Base-by-base conservation (phyloP, 257 asterid species). In the Solanum megistacrolobum region DNA sequence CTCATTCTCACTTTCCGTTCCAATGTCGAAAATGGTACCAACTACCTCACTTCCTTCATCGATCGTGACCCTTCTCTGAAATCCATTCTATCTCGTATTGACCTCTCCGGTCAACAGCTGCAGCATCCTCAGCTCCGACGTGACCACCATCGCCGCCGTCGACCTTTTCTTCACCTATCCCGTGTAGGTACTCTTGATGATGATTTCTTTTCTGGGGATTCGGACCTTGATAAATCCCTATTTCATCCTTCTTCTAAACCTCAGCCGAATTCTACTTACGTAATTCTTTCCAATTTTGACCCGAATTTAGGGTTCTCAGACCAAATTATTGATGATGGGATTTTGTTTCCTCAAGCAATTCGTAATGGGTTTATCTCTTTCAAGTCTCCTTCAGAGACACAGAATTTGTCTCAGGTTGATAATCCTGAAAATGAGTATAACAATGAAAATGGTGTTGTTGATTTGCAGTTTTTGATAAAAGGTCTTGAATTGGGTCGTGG, bases 141-240 rank as follows among this genome's bases (percentile, higher is more conserved):
- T 46, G 90, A 82, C 39, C 92, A 83, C 73, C 89, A 65, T 91
- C 96, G 89, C 68, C 96, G 93, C 43, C 98, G 98, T 76, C 95
- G 98, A 75, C 93, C 98, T 34, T 96, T 95, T 71, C 96, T 96
- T 27, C 99, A 96, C 86, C 95, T 96, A 87, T 93, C 98, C n/a
- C 98, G 95, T 46, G 95, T 95, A 23, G 98, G 98, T 23, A 93
- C 96, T 78, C 95, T 95, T 3, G 98, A 96, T 72, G 98, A 96
- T 55, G 99, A 95, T 83, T 96, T 96, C 92, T 95, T 96, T 92
- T 95, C 98, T 46, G 98, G 98, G 3, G 98, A 96, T 87, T 91
- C 96, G 1, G 98, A 96, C 89, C 91, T 93, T 27, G 99, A 95
- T 41, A 96, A 97, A 86, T 94, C 98, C 6, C 87, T 95, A 9